phyloP scores from a whole-genome alignment of 176 grass and related monocot species.

The Oryza rufipogon region DNA sequence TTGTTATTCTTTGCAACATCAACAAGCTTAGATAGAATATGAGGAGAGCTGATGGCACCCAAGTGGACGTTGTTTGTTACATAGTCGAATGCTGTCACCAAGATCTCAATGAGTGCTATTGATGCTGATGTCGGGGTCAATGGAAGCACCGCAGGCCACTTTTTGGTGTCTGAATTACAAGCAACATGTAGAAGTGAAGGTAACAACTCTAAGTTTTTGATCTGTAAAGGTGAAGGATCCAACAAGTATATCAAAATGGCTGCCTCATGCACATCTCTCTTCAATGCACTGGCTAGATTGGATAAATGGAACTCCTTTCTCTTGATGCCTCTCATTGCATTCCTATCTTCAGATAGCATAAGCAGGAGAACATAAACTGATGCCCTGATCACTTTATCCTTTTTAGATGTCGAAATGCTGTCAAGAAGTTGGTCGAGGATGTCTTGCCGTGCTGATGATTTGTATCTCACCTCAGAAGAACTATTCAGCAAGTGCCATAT shows the following conservation, averaged over 20 bases:
- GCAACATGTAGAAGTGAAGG: slow-evolving; percentile 83
- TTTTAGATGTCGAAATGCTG: slow-evolving; percentile 80
- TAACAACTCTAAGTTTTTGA: slow-evolving; percentile 82
- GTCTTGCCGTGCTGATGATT: slow-evolving; percentile 62
- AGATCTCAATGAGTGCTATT: slow-evolving; percentile 92
- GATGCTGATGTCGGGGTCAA: slow-evolving; percentile 95
- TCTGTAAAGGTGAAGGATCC: slow-evolving; percentile 86
- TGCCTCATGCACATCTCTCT: slow-evolving; percentile 89
- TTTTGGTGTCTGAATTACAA: slow-evolving; percentile 63
- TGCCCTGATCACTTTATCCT: slow-evolving; percentile 78
- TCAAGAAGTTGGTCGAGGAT: slow-evolving; percentile 85
- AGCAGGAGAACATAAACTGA: slow-evolving; percentile 78
- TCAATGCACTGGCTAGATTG: slow-evolving; percentile 79
- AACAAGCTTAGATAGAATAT: slow-evolving; percentile 77
- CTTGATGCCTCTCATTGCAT: slow-evolving; percentile 88
- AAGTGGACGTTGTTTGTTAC: slow-evolving; percentile 97
- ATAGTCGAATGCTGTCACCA: slow-evolving; percentile 98
- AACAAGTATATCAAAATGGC: slow-evolving; percentile 95
- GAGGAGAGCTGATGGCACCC: slow-evolving; percentile 77
- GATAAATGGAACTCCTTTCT: slow-evolving; percentile 76
- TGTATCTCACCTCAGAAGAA: slow-evolving; percentile 62
- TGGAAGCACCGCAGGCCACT: slow-evolving; percentile 57
- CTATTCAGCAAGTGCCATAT: slow-evolving; percentile 79
- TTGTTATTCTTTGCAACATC: slow-evolving; percentile 85
- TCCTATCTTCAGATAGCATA: slow-evolving; percentile 95